Percentiles rank a stretch among this genome's conserved stretches.
Evolutionary conservation across 2,329 filamentous ascomycete genomes (phyloP).

Genomic region (Penicillium frequentans): DNA sequence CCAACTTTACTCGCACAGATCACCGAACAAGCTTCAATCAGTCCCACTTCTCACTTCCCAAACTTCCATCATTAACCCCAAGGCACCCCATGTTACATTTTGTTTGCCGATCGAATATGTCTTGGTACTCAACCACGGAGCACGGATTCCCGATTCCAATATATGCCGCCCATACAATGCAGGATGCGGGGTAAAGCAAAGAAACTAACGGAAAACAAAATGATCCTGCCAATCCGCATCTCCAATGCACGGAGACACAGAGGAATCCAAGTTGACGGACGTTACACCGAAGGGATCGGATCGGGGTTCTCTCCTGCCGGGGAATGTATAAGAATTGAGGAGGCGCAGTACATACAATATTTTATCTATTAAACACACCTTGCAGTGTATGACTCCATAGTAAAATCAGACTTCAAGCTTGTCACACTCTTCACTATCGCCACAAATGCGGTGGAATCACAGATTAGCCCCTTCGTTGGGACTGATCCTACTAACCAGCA

Average conservation of each 20-base stretch:
- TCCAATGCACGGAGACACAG: background rate
- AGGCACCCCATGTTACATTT: conserved; percentile 5
- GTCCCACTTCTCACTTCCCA: background rate
- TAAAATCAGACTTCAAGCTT: background rate
- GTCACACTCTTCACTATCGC: background rate
- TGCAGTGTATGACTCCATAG: background rate
- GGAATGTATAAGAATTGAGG: conserved; percentile 11
- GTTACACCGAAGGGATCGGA: background rate
- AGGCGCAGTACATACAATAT: background rate
- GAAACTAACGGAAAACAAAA: background rate
- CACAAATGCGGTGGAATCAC: background rate
- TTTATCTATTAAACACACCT: background rate
- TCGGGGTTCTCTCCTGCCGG: background rate
- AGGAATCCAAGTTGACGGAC: background rate
- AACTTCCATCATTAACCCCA: background rate
- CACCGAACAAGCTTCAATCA: conserved; percentile 3
- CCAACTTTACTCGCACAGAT: background rate
- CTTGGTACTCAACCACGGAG: conserved; percentile 1
- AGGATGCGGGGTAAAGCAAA: conserved; percentile 4
- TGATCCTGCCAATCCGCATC: background rate
- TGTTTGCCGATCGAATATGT: conserved; percentile 8
- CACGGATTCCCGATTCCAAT: background rate
- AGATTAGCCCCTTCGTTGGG: background rate
- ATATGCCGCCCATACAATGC: background rate
- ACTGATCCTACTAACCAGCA: background rate